Evolutionary conservation across 805 yeast genomes (phyloP).

Genomic region (Ogataea trehalophila): DNA sequence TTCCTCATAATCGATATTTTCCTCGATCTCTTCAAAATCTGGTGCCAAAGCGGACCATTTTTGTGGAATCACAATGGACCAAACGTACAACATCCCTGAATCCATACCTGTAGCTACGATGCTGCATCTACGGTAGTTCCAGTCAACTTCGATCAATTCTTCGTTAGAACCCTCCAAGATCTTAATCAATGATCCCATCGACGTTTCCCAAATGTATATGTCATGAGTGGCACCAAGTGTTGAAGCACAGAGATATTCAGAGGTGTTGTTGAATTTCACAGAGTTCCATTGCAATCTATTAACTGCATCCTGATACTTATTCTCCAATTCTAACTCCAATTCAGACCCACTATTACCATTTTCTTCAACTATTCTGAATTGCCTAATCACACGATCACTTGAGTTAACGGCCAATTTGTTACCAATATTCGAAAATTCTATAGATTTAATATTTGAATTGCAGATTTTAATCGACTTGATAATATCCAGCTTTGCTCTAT

Average conservation of each 20-base stretch:
- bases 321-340: slow-evolving; percentile 56
- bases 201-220: slow-evolving; percentile 88
- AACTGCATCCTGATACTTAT: slow-evolving; percentile 85
- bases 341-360: not conserved
- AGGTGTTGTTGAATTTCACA: slow-evolving; percentile 65
- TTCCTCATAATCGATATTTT: slow-evolving; percentile 82
- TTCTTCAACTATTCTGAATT: slow-evolving; percentile 34
- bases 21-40: slow-evolving; percentile 91
- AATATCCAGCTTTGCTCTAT: slow-evolving; percentile 25
- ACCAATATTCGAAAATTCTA: slow-evolving; percentile 54
- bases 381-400: slow-evolving; percentile 74
- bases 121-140: slow-evolving; percentile 73
- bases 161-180: slow-evolving; percentile 89
- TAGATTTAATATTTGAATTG: slow-evolving; percentile 64
- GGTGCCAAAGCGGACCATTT: slow-evolving; percentile 97
- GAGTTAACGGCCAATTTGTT: slow-evolving; percentile 65
- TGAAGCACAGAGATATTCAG: slow-evolving; percentile 84
- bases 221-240: slow-evolving; percentile 87
- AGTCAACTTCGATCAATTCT: slow-evolving; percentile 78
- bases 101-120: slow-evolving; percentile 85
- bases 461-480: slow-evolving; percentile 49
- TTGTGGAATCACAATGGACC: slow-evolving; percentile 81
- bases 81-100: slow-evolving; percentile 72
- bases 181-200: slow-evolving; percentile 80
- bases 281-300: slow-evolving; percentile 87